These are phyloP conservation scores for Aspergillus incahuasiensis DNA, from an alignment of 495 filamentous ascomycete species.

Conservation along the genomic window DNA sequence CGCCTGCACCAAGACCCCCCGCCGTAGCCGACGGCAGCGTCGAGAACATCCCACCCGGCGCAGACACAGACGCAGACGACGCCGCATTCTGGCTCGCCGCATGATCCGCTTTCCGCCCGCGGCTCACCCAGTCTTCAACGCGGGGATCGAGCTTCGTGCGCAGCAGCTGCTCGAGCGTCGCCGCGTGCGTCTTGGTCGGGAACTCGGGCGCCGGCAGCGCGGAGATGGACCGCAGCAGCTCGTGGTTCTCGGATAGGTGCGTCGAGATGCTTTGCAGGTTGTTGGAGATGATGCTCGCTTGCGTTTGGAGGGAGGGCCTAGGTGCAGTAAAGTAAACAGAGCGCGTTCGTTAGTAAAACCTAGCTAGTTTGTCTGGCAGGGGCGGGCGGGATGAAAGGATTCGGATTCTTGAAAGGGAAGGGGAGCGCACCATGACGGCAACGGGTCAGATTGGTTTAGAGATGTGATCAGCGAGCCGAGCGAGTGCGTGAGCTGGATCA, in stretches of 20 bases:
- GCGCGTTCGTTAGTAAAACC: too few species aligned
- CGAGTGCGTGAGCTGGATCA: conserved; percentile 62
- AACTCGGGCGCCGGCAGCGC: conserved; percentile 73
- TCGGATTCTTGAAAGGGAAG: too few species aligned
- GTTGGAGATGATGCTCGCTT: conserved; percentile 59
- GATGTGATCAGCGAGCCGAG: conserved; percentile 57
- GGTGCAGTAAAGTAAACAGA: too few species aligned
- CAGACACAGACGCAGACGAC: too few species aligned
- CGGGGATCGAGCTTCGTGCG: conserved; percentile 77
- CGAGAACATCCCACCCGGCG: background rate
- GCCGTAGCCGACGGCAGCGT: background rate
- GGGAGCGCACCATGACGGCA: conserved; percentile 59
- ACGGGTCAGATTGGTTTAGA: conserved; percentile 49
- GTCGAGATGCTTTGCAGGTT: conserved; percentile 57
- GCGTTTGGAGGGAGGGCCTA: conserved; percentile 68
- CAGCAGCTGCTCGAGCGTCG: conserved; percentile 57
- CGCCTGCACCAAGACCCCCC: background rate
- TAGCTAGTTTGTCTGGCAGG: too few species aligned
- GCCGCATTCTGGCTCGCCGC: conserved; percentile 8
- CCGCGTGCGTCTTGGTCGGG: conserved; percentile 65
- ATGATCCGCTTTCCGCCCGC: conserved; percentile 41
- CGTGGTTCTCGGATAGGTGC: conserved; percentile 52
- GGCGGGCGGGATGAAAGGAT: background rate
- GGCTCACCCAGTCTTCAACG: conserved; percentile 66
- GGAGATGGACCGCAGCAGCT: conserved; percentile 56